phyloP scores from a whole-genome alignment of 75 land plant species.

The Picea glauca region DNA sequence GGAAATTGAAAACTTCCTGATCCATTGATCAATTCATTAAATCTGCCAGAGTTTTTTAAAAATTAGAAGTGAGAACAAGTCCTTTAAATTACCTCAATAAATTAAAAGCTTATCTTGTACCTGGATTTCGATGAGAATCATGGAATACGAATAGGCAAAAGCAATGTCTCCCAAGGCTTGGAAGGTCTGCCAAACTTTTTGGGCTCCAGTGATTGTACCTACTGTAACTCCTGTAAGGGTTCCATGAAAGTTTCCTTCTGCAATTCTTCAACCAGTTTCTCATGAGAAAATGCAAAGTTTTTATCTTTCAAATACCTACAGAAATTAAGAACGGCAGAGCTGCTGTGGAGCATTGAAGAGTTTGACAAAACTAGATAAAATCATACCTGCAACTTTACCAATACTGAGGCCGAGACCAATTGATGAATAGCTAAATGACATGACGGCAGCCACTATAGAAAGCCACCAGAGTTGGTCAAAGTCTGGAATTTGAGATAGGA shows the following conservation, averaged over 20 bases:
- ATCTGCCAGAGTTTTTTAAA: no score
- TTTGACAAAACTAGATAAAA: not conserved
- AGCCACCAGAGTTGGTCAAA: slow-evolving; percentile 74
- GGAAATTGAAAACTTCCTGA: no score
- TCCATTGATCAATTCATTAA: no score
- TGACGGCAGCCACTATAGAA: slow-evolving; percentile 66
- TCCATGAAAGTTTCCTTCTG: slow-evolving; percentile 14
- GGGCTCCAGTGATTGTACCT: not conserved
- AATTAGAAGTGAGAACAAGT: no score
- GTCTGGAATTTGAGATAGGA: slow-evolving; percentile 70
- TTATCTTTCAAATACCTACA: no score
- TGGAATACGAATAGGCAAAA: slow-evolving; percentile 58
- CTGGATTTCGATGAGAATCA: slow-evolving; percentile 56
- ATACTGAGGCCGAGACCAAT: slow-evolving; percentile 65
- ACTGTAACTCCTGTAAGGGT: no score
- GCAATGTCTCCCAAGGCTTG: slow-evolving; percentile 62
- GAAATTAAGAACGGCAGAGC: no score
- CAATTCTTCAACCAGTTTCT: not conserved
- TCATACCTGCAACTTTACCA: slow-evolving; percentile 45
- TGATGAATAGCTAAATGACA: slow-evolving; percentile 71
- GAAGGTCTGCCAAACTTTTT: no score
- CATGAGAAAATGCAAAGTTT: no score
- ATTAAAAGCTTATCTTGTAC: slow-evolving; percentile 12
- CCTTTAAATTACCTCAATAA: no score
- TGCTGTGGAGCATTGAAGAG: no score